phyloP scores from a whole-genome alignment of 1,284 basidiomycete genomes.

The Rhodotorula sp. region DNA sequence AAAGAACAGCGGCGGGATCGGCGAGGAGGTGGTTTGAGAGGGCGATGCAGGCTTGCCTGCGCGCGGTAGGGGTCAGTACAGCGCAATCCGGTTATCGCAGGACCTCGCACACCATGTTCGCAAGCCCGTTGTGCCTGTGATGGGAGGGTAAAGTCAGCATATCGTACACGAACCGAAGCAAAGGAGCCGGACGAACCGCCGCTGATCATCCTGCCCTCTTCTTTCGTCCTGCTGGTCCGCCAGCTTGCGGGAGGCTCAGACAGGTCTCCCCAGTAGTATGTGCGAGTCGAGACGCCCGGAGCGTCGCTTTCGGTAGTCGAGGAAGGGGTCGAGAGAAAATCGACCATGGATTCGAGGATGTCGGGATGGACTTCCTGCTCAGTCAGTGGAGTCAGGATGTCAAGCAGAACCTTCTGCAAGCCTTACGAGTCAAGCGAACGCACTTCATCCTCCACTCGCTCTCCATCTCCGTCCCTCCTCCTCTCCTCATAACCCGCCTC shows the following conservation, averaged over 20 bases:
- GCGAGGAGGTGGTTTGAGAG: slow-evolving; percentile 35
- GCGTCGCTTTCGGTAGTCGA: not conserved
- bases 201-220: slow-evolving; percentile 35
- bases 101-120: slow-evolving; percentile 22
- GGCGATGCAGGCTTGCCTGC: slow-evolving; percentile 38
- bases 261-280: slow-evolving; percentile 28
- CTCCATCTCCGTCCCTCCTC: not conserved
- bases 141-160: accelerated
- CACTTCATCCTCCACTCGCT: slow-evolving; percentile 33
- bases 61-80: not conserved
- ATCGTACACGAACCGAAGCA: not conserved
- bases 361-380: slow-evolving; percentile 32
- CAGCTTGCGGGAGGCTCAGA: not conserved
- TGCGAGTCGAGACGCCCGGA: slow-evolving; percentile 4
- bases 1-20: not conserved
- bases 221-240: slow-evolving; percentile 19
- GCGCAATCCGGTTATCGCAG: accelerated
- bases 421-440: not conserved
- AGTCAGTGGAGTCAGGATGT: not conserved
- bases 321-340: slow-evolving; percentile 12
- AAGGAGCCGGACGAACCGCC: slow-evolving; percentile 13
- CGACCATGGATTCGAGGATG: slow-evolving; percentile 29
- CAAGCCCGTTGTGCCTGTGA: slow-evolving; percentile 30
- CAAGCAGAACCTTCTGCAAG: not conserved
- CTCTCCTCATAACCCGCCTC: slow-evolving; percentile 29